Evolutionary conservation across 768 basidiomycete species (phyloP).

Genomic region (Hygrocybe punicea): DNA sequence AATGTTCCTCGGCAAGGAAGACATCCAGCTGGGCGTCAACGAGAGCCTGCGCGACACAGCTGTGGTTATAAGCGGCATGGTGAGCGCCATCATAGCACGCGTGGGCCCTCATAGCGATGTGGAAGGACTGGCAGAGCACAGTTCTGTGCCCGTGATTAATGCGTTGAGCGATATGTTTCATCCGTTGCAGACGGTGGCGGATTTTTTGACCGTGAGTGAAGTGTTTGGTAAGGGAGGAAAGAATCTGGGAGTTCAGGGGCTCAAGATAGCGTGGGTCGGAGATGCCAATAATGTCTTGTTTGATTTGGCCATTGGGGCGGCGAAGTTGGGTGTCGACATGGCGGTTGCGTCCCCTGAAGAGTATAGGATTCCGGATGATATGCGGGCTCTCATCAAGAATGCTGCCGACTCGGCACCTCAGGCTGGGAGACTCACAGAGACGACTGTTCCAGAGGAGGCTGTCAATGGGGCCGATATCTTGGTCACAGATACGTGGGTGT

Average conservation of each 20-base stretch:
- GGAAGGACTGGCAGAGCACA: constrained; percentile 88
- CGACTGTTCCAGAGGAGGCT: constrained; percentile 79
- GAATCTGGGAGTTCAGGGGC: constrained; percentile 57
- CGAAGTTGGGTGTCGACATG: constrained; percentile 83
- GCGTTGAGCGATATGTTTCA: constrained; percentile 96
- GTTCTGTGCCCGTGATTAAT: constrained; percentile 92
- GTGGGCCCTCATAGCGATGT: constrained; percentile 92
- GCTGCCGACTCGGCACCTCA: constrained; percentile 71
- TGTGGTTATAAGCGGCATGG: constrained; percentile 90
- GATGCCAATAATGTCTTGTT: constrained; percentile 94
- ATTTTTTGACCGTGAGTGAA: constrained; percentile 87
- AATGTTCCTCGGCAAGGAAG: constrained; percentile 83
- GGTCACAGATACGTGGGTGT: constrained; percentile 98
- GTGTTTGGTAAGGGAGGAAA: constrained; percentile 54
- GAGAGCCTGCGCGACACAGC: constrained; percentile 83
- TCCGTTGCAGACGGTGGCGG: constrained; percentile 92
- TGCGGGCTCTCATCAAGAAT: constrained; percentile 79
- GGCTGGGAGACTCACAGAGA: constrained; percentile 71
- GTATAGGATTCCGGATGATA: constrained; percentile 66
- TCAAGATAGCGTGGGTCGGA: constrained; percentile 91
- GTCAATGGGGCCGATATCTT: constrained; percentile 90
- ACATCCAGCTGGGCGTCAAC: constrained; percentile 96
- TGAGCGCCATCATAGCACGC: constrained; percentile 93
- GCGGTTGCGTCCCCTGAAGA: constrained; percentile 73
- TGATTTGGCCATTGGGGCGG: constrained; percentile 95